Percentiles rank a stretch among this genome's conserved stretches.
Evolutionary conservation across 495 filamentous ascomycete species (phyloP).

Genomic region (Penicillium macrosclerotiorum): DNA sequence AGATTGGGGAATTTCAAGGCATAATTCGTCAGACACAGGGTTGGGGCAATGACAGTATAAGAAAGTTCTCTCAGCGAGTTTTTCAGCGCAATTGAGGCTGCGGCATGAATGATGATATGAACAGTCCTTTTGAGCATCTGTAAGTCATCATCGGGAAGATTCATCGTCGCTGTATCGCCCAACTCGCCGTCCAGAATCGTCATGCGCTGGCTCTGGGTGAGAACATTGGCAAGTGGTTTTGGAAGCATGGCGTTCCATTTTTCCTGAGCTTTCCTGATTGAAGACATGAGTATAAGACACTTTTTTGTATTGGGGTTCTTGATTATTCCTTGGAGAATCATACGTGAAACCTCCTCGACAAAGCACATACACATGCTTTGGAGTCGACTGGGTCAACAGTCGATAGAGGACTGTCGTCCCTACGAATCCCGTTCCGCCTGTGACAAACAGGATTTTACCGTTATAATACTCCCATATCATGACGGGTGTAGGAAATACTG

Average conservation of each 20-base stretch:
- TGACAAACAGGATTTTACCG: constrained; percentile 23
- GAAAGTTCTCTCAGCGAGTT: constrained; percentile 25
- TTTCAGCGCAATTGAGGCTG: constrained; percentile 15
- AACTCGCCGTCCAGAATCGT: constrained; percentile 26
- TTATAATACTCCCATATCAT: constrained; percentile 31
- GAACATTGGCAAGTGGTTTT: constrained; percentile 2
- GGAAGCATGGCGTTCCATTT: constrained; percentile 26
- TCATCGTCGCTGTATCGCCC: constrained; percentile 27
- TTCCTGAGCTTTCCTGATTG: constrained; percentile 16
- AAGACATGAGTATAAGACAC: background rate
- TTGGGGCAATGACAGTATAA: constrained; percentile 23
- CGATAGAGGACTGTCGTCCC: constrained; percentile 24
- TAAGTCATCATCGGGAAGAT: constrained; percentile 16
- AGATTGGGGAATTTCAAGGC: constrained; percentile 26
- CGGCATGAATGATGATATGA: constrained; percentile 23
- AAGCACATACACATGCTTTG: constrained; percentile 23
- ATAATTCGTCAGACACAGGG: constrained; percentile 20
- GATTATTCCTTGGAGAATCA: background rate
- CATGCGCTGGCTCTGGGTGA: constrained; percentile 13
- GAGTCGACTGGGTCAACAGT: constrained; percentile 18
- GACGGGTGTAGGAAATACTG: constrained; percentile 1
- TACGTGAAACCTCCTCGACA: constrained; percentile 24
- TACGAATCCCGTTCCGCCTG: constrained; percentile 23
- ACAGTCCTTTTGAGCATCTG: constrained; percentile 27
- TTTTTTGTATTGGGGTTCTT: background rate